Conservation (phyloP, 176 grass and related monocot genomes). For the Oropetium thomaeum region DNA sequence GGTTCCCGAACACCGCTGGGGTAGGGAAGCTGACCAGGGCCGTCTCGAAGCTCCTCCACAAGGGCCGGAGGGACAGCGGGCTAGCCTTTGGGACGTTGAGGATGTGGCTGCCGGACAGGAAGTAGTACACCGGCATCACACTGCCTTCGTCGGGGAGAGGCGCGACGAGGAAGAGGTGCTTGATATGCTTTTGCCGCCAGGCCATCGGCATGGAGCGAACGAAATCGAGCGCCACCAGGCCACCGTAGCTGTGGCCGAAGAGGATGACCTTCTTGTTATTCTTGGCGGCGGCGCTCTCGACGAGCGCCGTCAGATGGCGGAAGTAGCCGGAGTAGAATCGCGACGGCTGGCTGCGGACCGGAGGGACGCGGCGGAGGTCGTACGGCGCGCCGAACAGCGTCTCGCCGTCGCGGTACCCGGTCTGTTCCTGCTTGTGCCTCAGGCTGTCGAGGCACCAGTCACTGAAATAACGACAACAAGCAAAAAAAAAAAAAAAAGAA, state of each 20-base stretch:
- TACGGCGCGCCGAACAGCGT: not conserved
- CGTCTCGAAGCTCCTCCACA: conserved; percentile 6
- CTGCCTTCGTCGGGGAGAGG: too few species aligned
- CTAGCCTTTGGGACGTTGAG: not conserved
- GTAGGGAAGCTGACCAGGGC: not conserved
- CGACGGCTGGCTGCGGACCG: not conserved
- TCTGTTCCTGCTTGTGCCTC: not conserved
- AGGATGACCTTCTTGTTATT: not conserved
- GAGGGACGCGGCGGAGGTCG: not conserved
- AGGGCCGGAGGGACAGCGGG: not conserved
- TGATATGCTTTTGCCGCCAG: not conserved
- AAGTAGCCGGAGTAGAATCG: not conserved
- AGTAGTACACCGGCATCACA: not conserved
- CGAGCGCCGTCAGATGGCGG: not conserved
- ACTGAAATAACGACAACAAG: not conserved
- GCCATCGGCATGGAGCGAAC: not conserved
- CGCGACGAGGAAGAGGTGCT: conserved; percentile 1
- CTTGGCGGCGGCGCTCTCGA: not conserved
- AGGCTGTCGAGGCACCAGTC: not conserved
- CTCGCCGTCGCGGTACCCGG: not conserved
- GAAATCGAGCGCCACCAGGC: not conserved
- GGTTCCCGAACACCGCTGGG: not conserved
- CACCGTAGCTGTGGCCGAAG: not conserved
- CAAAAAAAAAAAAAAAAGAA: too few species aligned
- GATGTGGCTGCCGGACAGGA: not conserved